Evolutionary conservation across 257 asterid genomes (phyloP).

Genomic region (Nicotiana tabacum): DNA sequence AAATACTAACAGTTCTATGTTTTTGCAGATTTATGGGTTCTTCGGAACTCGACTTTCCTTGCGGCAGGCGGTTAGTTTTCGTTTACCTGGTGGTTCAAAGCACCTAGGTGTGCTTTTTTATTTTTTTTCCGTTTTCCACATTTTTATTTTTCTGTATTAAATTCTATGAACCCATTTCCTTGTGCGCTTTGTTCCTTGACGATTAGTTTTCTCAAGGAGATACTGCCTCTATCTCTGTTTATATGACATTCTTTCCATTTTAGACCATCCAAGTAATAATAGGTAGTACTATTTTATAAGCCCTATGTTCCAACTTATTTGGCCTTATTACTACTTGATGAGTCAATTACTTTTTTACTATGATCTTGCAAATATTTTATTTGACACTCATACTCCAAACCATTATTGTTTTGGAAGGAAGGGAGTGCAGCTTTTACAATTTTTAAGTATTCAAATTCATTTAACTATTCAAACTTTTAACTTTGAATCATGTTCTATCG

Average conservation of each 20-base stretch:
- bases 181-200: too few species aligned
- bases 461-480: too few species aligned
- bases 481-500: too few species aligned
- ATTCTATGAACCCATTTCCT: not conserved
- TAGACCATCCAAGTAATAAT: not conserved
- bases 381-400: too few species aligned
- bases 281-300: too few species aligned
- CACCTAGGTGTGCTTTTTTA: not conserved
- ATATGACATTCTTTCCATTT: not conserved
- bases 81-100: not conserved
- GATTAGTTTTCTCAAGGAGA: not conserved
- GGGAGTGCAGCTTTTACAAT: too few species aligned
- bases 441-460: too few species aligned
- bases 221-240: not conserved
- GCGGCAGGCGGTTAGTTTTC: constrained; percentile 15
- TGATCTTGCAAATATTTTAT: too few species aligned
- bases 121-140: too few species aligned
- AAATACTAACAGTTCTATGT: not conserved
- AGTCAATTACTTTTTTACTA: not conserved
- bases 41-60: constrained; percentile 21
- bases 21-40: constrained; percentile 29
- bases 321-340: not conserved
- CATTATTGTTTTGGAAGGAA: too few species aligned
- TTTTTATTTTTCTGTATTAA: too few species aligned
- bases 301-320: not conserved